Conservation (phyloP, 1,284 basidiomycete species). For the Sporisorium scitamineum region DNA sequence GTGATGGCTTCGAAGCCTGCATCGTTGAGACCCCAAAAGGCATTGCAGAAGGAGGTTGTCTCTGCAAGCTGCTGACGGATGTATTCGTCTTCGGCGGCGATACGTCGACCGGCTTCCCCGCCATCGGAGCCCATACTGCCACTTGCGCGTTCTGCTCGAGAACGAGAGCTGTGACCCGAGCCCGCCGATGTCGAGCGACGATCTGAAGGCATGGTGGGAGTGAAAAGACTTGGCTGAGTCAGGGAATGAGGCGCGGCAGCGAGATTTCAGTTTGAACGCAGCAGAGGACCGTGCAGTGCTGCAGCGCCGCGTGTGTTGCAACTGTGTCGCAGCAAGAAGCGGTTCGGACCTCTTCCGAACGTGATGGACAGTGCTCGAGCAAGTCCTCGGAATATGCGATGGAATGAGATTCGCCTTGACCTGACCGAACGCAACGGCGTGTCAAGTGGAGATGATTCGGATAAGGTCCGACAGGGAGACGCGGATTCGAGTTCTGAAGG, state of each 20-base stretch:
- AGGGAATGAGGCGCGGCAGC: background rate
- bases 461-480: background rate
- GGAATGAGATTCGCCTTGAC: background rate
- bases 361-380: background rate
- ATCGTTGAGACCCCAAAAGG: slow-evolving; percentile 84
- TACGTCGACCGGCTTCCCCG: slow-evolving; percentile 54
- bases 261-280: background rate
- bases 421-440: slow-evolving; percentile 1
- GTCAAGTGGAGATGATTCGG: slow-evolving; percentile 3
- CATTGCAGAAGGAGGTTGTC: slow-evolving; percentile 86
- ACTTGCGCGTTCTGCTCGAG: slow-evolving; percentile 38
- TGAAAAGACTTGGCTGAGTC: slow-evolving; percentile 4
- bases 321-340: background rate
- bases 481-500: background rate
- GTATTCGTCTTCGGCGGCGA: slow-evolving; percentile 61
- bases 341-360: slow-evolving; percentile 5
- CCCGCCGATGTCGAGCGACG: slow-evolving; percentile 48
- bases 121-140: slow-evolving; percentile 57
- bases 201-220: slow-evolving; percentile 51
- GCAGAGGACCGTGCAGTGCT: slow-evolving; percentile 4
- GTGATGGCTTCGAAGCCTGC: slow-evolving; percentile 90
- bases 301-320: background rate
- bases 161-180: slow-evolving; percentile 52
- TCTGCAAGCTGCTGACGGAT: slow-evolving; percentile 69
- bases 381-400: background rate